Percentiles rank a stretch among this genome's conserved stretches.
phyloP scores from a whole-genome alignment of 2,329 filamentous ascomycete species.

The Amauroascus verrucosus region DNA sequence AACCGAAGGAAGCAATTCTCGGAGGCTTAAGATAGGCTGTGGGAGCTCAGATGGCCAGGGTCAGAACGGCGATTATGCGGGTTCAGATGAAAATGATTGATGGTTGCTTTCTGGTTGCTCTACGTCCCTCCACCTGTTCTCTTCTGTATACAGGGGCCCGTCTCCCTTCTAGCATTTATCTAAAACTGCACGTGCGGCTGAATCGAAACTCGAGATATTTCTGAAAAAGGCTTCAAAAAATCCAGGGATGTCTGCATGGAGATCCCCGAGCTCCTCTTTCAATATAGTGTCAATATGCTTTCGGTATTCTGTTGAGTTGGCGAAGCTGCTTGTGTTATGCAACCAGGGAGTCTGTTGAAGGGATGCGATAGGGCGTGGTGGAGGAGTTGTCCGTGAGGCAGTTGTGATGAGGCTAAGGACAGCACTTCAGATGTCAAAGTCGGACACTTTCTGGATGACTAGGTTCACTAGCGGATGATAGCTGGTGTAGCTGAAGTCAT shows the following conservation, averaged over 20 bases:
- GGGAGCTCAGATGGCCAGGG: no score
- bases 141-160: conserved; percentile 1
- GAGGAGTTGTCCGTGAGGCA: conserved; percentile 14
- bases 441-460: conserved; percentile 9
- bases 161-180: conserved; percentile 4
- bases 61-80: no score
- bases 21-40: no score
- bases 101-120: no score
- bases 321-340: conserved; percentile 23
- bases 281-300: conserved; percentile 22
- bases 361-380: conserved; percentile 14
- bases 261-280: conserved; percentile 22
- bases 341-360: conserved; percentile 21
- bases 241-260: conserved; percentile 17
- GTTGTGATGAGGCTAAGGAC: conserved; percentile 4
- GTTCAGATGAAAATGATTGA: no score
- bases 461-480: conserved; percentile 9
- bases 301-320: conserved; percentile 24
- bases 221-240: conserved; percentile 20
- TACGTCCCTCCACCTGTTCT: neutral
- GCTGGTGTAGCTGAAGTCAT: conserved; percentile 8
- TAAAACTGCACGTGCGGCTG: neutral
- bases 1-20: no score
- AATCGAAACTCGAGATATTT: conserved; percentile 15
- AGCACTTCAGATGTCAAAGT: conserved; percentile 7